phyloP scores from a whole-genome alignment of 345 rosid genomes.

The Mercurialis annua region DNA sequence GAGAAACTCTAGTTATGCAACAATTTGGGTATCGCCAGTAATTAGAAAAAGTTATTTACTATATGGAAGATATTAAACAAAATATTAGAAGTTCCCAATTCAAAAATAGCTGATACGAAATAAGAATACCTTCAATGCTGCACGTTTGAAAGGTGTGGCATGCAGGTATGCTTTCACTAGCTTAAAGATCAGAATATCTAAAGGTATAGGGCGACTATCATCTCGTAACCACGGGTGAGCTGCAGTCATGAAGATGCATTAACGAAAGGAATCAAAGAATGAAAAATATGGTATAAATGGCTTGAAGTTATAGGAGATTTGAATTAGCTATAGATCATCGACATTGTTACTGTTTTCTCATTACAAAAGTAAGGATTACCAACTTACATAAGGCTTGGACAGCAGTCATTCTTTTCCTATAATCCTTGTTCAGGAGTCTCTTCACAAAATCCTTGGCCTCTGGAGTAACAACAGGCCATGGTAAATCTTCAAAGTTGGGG shows the following conservation, averaged over 20 bases:
- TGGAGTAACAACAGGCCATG: slow-evolving; percentile 85
- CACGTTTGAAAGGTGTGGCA: slow-evolving; percentile 70
- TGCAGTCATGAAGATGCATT: slow-evolving; percentile 33
- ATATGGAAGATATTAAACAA: no score
- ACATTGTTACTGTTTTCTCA: not conserved
- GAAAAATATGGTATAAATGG: not conserved
- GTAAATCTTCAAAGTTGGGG: slow-evolving; percentile 82
- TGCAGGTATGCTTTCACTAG: slow-evolving; percentile 68
- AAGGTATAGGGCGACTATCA: slow-evolving; percentile 51
- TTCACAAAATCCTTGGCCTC: slow-evolving; percentile 89
- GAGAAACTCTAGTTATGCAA: not conserved
- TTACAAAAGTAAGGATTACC: slow-evolving; percentile 1
- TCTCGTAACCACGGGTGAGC: slow-evolving; percentile 92
- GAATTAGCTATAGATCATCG: not conserved
- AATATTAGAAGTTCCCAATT: not conserved
- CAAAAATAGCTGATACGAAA: not conserved
- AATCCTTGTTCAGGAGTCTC: slow-evolving; percentile 92
- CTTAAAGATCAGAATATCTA: slow-evolving; percentile 79
- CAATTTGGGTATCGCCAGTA: no score
- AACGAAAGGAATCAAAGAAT: slow-evolving; percentile 1
- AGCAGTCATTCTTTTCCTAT: slow-evolving; percentile 96
- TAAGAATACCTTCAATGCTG: slow-evolving; percentile 69
- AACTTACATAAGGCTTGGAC: slow-evolving; percentile 86
- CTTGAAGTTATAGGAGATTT: not conserved
- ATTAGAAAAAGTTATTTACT: no score